phyloP scores from a whole-genome alignment of 495 filamentous ascomycete genomes.

The Tuber aestivum region DNA sequence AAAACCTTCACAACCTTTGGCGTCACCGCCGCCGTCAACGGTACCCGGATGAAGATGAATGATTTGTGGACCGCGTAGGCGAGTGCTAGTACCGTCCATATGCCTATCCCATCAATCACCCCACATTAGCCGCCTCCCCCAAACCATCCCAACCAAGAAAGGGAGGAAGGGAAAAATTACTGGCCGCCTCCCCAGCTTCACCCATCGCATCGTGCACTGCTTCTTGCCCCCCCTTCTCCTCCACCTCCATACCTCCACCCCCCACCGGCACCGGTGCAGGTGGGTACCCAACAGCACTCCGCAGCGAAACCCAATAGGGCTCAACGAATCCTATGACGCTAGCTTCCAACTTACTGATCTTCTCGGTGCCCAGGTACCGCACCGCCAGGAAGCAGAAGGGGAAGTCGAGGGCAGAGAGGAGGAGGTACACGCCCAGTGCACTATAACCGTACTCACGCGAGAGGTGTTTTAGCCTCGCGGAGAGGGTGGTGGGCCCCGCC shows the following conservation, averaged over 20 bases:
- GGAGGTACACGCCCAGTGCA: slow-evolving; percentile 83
- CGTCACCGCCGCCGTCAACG: slow-evolving; percentile 78
- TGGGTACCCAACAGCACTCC: slow-evolving; percentile 30
- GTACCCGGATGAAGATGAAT: slow-evolving; percentile 91
- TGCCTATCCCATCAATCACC: slow-evolving; percentile 47
- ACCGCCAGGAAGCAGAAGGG: slow-evolving; percentile 92
- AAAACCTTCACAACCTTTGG: slow-evolving; percentile 87
- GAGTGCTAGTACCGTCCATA: slow-evolving; percentile 84
- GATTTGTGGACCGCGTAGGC: slow-evolving; percentile 98
- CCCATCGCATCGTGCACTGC: slow-evolving; percentile 51
- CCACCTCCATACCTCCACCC: slow-evolving; percentile 44
- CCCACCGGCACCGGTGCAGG: slow-evolving; percentile 9
- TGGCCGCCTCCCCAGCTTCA: slow-evolving; percentile 50
- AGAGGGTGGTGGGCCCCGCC: slow-evolving; percentile 49
- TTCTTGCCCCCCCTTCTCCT: slow-evolving; percentile 46
- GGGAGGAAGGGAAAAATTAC: slow-evolving; percentile 46
- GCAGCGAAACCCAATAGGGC: slow-evolving; percentile 28
- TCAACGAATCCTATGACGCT: slow-evolving; percentile 31
- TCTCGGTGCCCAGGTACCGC: slow-evolving; percentile 71
- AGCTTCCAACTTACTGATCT: slow-evolving; percentile 59
- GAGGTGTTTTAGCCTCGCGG: slow-evolving; percentile 69
- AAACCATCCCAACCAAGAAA: slow-evolving; percentile 32
- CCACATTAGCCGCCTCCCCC: slow-evolving; percentile 15
- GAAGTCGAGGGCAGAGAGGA: slow-evolving; percentile 78
- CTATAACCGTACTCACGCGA: slow-evolving; percentile 92